Base-by-base conservation (phyloP, 1,139 yeast genomes). In the Blastobotrys apis region DNA sequence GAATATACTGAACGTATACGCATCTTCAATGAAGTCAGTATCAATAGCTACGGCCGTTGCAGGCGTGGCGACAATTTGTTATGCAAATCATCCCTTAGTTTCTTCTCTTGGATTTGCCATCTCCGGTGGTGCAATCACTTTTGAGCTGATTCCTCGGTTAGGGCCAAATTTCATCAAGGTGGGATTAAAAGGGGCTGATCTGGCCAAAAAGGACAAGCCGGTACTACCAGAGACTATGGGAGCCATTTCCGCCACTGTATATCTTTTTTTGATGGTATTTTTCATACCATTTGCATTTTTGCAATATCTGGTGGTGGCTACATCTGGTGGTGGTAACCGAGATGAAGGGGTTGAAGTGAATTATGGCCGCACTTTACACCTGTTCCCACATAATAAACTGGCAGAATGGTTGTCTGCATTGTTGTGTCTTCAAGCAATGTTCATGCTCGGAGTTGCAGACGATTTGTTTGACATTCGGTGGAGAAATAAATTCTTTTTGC, bases 401-500 rank as follows among this genome's bases (percentile, higher is more conserved):
- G 83, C 95, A 0, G 94, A 87, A 52, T 92, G 82, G 63, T 72
- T 92, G 54, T 81, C 95, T 57, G 95, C 94, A 1, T 71, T 90
- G 10, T 68, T 92, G 49, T 86, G 95, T 50, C 68, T 92, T 39
- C 90, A 87, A 64, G 79, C 90, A 53, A 90, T 94, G 63, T 75
- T 88, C 15, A 68, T 94, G 43, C 71, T 92, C 41, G 99, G 99
- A 0, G 74, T 92, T 22, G 85, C 94, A 43, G 99, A 92, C 63
- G 99, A 92, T 66, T 71, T 92, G 56, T 92, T 92, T 60, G 98
- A 92, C 64, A 81, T 92, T 50, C 77, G 96, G 54, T 92, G 99
- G 99, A 74, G 99, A 61, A 95, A 92, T 68, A 92, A 92, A 71
- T 87, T 92, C 67, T 87, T 92, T 59, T 64, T 92, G 54, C 99